A percentile compares a stretch with the other conserved stretches of the same genome.
Conservation (phyloP, 768 basidiomycete species). For the Lentinula boryana region DNA sequence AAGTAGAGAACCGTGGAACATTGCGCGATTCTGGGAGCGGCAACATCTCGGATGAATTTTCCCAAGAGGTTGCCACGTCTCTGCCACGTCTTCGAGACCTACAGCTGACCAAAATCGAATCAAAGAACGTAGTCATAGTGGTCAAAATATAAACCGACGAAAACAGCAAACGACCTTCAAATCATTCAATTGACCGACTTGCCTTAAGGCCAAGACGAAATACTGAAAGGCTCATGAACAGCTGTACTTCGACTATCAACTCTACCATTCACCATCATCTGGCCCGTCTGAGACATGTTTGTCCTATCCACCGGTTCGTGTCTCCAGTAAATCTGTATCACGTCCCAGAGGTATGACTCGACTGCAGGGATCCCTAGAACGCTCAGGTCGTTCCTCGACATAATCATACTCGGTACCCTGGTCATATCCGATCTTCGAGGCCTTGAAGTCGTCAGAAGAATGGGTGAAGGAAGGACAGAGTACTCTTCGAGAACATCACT, state of each 20-base stretch:
- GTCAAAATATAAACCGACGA: too few species aligned
- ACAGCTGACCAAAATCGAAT: too few species aligned
- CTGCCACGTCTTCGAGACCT: too few species aligned
- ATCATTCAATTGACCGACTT: not conserved
- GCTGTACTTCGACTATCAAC: not conserved
- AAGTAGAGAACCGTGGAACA: too few species aligned
- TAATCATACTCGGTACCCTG: too few species aligned
- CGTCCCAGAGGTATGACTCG: slow-evolving; percentile 6
- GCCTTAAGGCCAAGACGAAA: not conserved
- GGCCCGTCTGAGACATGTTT: not conserved
- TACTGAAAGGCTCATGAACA: not conserved
- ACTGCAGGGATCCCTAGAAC: slow-evolving; percentile 2
- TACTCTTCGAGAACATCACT: slow-evolving; percentile 2
- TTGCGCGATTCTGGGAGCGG: too few species aligned
- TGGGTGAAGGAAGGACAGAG: not conserved
- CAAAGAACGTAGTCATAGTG: too few species aligned
- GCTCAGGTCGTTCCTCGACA: slow-evolving; percentile 11
- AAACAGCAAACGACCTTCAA: not conserved
- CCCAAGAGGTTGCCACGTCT: too few species aligned
- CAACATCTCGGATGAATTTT: too few species aligned
- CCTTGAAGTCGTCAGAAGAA: too few species aligned
- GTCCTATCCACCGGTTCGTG: slow-evolving; percentile 4
- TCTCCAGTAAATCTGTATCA: slow-evolving; percentile 6
- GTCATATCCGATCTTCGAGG: not conserved
- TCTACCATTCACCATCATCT: slow-evolving; percentile 2